phyloP scores from a whole-genome alignment of 306 rosid genomes.

The Alnus rubra region DNA sequence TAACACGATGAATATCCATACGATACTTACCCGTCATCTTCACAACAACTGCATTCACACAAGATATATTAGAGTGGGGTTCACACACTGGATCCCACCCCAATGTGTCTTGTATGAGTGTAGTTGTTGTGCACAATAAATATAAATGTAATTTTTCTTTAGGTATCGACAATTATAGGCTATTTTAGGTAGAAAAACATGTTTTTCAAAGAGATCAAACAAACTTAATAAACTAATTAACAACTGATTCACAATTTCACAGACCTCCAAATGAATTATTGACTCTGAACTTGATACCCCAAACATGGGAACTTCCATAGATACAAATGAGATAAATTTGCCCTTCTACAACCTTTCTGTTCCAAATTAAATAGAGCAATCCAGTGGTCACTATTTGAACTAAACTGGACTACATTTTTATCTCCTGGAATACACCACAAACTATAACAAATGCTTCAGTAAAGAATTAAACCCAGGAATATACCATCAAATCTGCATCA shows the following conservation, averaged over 20 bases:
- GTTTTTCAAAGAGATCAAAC: not conserved
- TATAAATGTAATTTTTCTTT: too few relatives aligned
- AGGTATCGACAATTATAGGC: not conserved
- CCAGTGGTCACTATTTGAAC: not conserved
- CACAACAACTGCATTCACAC: too few relatives aligned
- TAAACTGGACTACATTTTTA: not conserved
- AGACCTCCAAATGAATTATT: not conserved
- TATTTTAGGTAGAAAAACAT: not conserved
- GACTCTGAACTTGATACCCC: not conserved
- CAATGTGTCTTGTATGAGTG: too few relatives aligned
- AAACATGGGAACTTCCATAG: not conserved
- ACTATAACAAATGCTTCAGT: not conserved
- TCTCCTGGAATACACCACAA: not conserved
- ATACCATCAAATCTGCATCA: conserved; percentile 35
- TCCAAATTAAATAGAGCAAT: not conserved
- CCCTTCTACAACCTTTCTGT: not conserved
- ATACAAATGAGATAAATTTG: conserved; percentile 4
- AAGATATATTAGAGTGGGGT: too few relatives aligned
- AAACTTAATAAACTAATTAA: not conserved
- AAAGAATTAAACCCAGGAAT: not conserved
- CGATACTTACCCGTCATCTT: too few relatives aligned
- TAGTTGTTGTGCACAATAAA: too few relatives aligned
- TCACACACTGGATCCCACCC: too few relatives aligned
- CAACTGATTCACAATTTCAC: not conserved
- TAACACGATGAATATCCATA: too few relatives aligned